Percentiles rank a stretch among this genome's conserved stretches.
Conservation (phyloP, 768 basidiomycete species). For the Cystofilobasidium capitatum region DNA sequence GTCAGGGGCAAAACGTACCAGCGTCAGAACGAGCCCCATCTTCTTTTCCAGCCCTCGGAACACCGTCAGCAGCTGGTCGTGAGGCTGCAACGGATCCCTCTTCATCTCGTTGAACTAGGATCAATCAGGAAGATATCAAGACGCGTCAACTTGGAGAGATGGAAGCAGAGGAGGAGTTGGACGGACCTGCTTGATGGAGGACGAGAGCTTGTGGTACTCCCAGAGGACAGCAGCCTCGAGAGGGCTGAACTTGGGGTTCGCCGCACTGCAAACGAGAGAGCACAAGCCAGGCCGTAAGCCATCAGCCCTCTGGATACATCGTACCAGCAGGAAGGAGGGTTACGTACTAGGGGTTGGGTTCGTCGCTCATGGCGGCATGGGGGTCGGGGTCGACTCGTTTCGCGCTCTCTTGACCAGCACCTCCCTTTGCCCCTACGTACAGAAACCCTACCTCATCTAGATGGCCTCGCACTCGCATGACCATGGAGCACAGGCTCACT, state of each 20-base stretch:
- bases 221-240: conserved; percentile 73
- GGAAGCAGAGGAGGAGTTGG: not conserved
- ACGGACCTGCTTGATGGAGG: conserved; percentile 66
- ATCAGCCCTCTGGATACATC: too few relatives aligned
- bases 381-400: not conserved
- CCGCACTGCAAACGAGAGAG: not conserved
- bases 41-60: conserved; percentile 78
- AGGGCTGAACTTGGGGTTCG: conserved; percentile 43
- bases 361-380: conserved; percentile 5
- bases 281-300: not conserved
- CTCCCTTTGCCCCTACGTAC: not conserved
- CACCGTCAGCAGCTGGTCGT: conserved; percentile 62
- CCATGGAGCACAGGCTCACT: conserved; percentile 8
- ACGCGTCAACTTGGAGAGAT: not conserved
- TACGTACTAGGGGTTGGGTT: conserved; percentile 17
- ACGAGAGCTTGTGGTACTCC: conserved; percentile 83
- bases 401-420: not conserved
- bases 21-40: conserved; percentile 86
- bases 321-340: too few relatives aligned
- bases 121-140: too few relatives aligned
- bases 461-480: conserved; percentile 23
- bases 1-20: conserved; percentile 48
- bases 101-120: conserved; percentile 42
- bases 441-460: too few relatives aligned
- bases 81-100: conserved; percentile 61